Base-by-base conservation (phyloP, 768 basidiomycete species). In the Mycena galopus region DNA sequence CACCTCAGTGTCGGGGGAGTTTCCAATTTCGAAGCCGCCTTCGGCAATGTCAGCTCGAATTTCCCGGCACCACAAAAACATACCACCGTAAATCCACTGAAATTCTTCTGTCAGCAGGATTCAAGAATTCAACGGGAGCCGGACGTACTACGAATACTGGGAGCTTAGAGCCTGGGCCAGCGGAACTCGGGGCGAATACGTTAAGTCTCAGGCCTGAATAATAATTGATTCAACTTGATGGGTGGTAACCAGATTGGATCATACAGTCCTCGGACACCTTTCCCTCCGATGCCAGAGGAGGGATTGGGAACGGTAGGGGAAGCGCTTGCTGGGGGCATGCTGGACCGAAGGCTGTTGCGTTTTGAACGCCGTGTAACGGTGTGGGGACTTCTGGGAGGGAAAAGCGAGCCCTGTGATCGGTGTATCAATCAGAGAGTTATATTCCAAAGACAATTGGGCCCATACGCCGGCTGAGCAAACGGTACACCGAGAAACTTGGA, bases 401-500 rank as follows among this genome's bases (percentile, higher is more conserved):
- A 66, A 87, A 86, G 1, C 86, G 85, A 2, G 79, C 76, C 9
- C 83, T 74, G 25, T 78, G 78, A 29, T 32, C 32, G 44, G 32
- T 6, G 33, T 4, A n/a, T 10, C 11, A 23, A 23, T 11, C n/a
- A n/a, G 21, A 7, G 19, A 21, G n/a, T n/a, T n/a, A n/a, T 6
- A 21, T 19, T 11, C 8, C 44, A 55, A 17, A 33, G 53, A 65
- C 29, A 8, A 33, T 30, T 30, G 16, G 7, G 14, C 17, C 74
- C 82, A 29, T 75, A 87, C 84, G 82, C 84, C 42, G 84, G 80
- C 30, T 79, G 68, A 16, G 85, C 83, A 47, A 82, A 87, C 0
- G 83, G 86, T 21, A 87, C 84, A 8, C 86, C 86, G 0, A 86
- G 73, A 68, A 83, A 87, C 16, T 76, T 61, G 8, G 77, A 73